phyloP scores from a whole-genome alignment of 2,329 filamentous ascomycete species.

The Arthrinium phaeospermum region DNA sequence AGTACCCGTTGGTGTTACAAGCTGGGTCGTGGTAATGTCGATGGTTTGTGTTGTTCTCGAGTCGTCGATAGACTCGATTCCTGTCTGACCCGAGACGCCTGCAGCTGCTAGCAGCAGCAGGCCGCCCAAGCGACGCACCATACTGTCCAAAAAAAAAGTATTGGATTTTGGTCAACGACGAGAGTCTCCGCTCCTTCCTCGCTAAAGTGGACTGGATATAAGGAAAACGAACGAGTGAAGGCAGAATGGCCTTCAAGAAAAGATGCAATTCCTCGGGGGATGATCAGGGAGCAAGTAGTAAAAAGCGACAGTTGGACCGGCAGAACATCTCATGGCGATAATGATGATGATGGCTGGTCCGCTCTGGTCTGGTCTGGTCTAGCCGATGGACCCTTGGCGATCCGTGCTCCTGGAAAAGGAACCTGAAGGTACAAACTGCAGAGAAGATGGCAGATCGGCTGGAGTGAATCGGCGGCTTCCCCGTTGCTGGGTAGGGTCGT shows the following conservation, averaged over 20 bases:
- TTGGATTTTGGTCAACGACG: background rate
- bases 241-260: background rate
- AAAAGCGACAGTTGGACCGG: background rate
- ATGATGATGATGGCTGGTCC: background rate
- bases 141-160: constrained; percentile 23
- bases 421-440: constrained; percentile 8
- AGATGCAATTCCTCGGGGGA: background rate
- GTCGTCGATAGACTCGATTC: constrained; percentile 38
- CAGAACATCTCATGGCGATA: background rate
- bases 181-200: background rate
- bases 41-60: constrained; percentile 44
- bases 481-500: constrained; percentile 2
- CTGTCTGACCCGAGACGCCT: constrained; percentile 37
- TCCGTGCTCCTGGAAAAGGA: constrained; percentile 13
- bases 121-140: constrained; percentile 30
- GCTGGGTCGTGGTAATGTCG: constrained; percentile 37
- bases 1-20: constrained; percentile 48
- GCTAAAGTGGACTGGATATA: background rate
- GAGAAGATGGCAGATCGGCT: background rate
- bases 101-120: constrained; percentile 32
- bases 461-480: constrained; percentile 6
- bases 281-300: constrained; percentile 3
- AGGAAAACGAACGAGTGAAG: background rate
- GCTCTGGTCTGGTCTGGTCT: background rate
- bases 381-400: constrained; percentile 5